A percentile compares a stretch with the other conserved stretches of the same genome.
phyloP scores from a whole-genome alignment of 208 protist genomes.

The Trypanosoma conorhini region DNA sequence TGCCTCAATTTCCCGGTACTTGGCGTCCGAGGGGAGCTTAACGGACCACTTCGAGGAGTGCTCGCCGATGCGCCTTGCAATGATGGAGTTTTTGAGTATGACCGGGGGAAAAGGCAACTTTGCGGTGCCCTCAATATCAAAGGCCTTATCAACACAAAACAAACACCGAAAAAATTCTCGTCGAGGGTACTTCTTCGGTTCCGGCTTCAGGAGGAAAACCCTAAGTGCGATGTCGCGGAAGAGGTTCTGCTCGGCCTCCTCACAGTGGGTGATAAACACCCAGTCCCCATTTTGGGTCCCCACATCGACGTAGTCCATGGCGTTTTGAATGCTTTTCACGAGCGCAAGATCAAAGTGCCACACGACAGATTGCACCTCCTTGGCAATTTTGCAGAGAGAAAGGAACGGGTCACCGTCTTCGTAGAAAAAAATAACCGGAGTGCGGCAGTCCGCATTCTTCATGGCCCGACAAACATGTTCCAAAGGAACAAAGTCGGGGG shows the following conservation, averaged over 20 bases:
- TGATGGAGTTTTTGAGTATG: constrained; percentile 72
- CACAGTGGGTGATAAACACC: constrained; percentile 86
- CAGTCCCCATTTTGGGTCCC: constrained; percentile 89
- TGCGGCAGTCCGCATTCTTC: constrained; percentile 87
- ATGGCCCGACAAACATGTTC: constrained; percentile 68
- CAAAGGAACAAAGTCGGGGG: constrained; percentile 38
- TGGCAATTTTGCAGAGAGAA: constrained; percentile 68
- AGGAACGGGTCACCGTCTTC: constrained; percentile 85
- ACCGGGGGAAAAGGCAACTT: constrained; percentile 69
- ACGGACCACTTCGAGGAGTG: constrained; percentile 61
- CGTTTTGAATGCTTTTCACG: constrained; percentile 64
- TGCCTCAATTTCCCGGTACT: constrained; percentile 24
- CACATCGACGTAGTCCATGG: constrained; percentile 89
- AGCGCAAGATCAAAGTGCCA: constrained; percentile 77
- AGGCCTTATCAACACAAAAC: constrained; percentile 59
- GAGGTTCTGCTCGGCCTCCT: constrained; percentile 46
- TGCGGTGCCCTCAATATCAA: constrained; percentile 66
- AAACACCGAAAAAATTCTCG: constrained; percentile 83
- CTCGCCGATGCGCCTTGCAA: constrained; percentile 41
- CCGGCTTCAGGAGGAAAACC: constrained; percentile 70
- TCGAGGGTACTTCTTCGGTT: constrained; percentile 79
- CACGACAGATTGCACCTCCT: constrained; percentile 57
- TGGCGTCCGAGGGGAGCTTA: constrained; percentile 50
- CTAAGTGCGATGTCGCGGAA: constrained; percentile 76
- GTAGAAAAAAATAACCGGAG: constrained; percentile 74